These are phyloP conservation scores for Boletus sp. DNA, from an alignment of 768 basidiomycete genomes.

Conservation along the genomic window DNA sequence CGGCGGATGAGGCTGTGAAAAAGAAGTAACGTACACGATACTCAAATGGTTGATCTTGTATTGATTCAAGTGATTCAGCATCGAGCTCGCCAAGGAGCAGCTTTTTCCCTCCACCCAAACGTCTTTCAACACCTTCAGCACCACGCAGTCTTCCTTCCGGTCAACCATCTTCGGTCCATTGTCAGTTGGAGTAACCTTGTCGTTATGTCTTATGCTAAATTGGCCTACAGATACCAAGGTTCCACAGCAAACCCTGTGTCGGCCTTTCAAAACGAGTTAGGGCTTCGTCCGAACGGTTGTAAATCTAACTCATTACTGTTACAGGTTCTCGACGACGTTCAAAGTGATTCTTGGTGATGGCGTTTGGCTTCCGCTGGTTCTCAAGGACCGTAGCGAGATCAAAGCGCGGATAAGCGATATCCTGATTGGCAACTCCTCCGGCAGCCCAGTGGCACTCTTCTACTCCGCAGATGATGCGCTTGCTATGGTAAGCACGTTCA, in stretches of 20 bases:
- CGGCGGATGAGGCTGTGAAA: constrained; percentile 23
- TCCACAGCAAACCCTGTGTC: neutral
- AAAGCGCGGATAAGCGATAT: constrained; percentile 37
- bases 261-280: constrained; percentile 19
- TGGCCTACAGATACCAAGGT: constrained; percentile 25
- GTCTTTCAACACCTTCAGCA: constrained; percentile 18
- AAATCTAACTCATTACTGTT: constrained; percentile 1
- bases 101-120: constrained; percentile 42
- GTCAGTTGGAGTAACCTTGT: constrained; percentile 36
- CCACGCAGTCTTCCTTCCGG: constrained; percentile 37
- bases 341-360: constrained; percentile 49
- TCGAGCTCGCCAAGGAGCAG: constrained; percentile 42
- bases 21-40: constrained; percentile 18
- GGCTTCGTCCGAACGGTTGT: neutral
- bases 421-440: constrained; percentile 34
- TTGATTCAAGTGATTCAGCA: constrained; percentile 26
- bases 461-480: constrained; percentile 47
- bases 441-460: constrained; percentile 57
- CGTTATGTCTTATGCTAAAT: constrained; percentile 1
- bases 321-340: constrained; percentile 35
- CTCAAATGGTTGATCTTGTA: neutral
- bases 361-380: constrained; percentile 46
- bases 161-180: constrained; percentile 68
- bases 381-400: constrained; percentile 40
- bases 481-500: constrained; percentile 51